Conservation (phyloP, 768 basidiomycete species). For the Mycena filopes region DNA sequence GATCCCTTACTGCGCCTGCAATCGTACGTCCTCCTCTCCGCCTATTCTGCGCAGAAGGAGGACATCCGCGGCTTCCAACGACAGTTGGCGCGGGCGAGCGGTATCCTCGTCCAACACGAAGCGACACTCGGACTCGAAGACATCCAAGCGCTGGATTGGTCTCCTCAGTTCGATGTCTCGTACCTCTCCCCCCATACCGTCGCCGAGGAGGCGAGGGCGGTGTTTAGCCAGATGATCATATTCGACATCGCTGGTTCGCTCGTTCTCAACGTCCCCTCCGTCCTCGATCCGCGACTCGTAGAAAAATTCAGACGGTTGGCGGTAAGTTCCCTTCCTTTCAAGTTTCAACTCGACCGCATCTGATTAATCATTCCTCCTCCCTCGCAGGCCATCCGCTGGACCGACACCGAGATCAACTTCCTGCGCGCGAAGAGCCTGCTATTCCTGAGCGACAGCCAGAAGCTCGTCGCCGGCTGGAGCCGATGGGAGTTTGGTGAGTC, state of each 20-base stretch:
- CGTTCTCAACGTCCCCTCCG: not conserved
- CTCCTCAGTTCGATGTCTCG: conserved; percentile 26
- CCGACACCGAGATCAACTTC: conserved; percentile 24
- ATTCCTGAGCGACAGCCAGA: conserved; percentile 17
- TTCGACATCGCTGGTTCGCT: conserved; percentile 5
- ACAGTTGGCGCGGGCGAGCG: conserved; percentile 15
- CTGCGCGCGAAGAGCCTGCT: conserved; percentile 23
- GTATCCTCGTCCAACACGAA: conserved; percentile 8
- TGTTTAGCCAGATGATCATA: conserved; percentile 17
- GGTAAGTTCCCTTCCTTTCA: conserved; percentile 2
- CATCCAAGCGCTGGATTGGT: not conserved
- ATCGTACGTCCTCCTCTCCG: conserved; percentile 8
- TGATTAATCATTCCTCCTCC: not conserved
- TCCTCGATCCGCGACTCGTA: conserved; percentile 5
- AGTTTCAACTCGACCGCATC: not conserved
- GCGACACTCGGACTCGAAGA: conserved; percentile 17
- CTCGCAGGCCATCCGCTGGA: conserved; percentile 5
- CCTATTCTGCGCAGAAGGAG: conserved; percentile 27
- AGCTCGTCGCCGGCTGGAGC: conserved; percentile 20
- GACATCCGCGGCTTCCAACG: conserved; percentile 17
- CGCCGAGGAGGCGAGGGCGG: conserved; percentile 22
- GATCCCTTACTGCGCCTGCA: conserved; percentile 25
- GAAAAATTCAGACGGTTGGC: conserved; percentile 21
- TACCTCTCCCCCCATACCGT: conserved; percentile 22
- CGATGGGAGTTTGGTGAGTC: conserved; percentile 17